Evolutionary conservation across 768 basidiomycete genomes (phyloP).

Genomic region (Leccinellum luteum): DNA sequence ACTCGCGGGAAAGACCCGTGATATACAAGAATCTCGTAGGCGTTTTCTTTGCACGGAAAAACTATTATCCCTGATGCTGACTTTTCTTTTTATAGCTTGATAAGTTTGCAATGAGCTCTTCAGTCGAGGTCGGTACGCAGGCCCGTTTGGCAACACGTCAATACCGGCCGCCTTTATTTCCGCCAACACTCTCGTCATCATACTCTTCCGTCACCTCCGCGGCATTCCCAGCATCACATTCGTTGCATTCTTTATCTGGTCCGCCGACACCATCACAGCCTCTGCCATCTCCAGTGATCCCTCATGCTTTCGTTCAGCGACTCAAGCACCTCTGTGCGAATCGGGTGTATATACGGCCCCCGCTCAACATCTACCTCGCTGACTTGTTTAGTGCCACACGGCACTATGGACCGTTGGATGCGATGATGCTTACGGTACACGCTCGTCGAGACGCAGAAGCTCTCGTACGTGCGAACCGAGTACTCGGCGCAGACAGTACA

Average conservation of each 20-base stretch:
- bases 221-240: conserved; percentile 17
- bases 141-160: conserved; percentile 35
- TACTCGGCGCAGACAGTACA: conserved; percentile 59
- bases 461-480: conserved; percentile 63
- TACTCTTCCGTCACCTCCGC: conserved; percentile 29
- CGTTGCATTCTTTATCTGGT: conserved; percentile 14
- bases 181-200: conserved; percentile 30
- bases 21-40: conserved; percentile 67
- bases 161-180: conserved; percentile 28
- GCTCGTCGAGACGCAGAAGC: conserved; percentile 63
- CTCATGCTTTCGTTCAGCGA: conserved; percentile 28
- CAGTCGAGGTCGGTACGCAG: conserved; percentile 47
- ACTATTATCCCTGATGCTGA: not conserved
- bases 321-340: conserved; percentile 28
- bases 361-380: conserved; percentile 60
- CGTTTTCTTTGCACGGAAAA: not conserved
- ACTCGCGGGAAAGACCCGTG: conserved; percentile 60
- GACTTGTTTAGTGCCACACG: conserved; percentile 75
- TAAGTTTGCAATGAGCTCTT: conserved; percentile 74
- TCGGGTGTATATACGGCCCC: conserved; percentile 46
- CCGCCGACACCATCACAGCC: conserved; percentile 27
- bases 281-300: conserved; percentile 28
- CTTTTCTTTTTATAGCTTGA: conserved; percentile 51
- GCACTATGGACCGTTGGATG: conserved; percentile 68
- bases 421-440: conserved; percentile 59